These are phyloP conservation scores for Suillus subaureus DNA, from an alignment of 768 basidiomycete species.

Conservation along the genomic window DNA sequence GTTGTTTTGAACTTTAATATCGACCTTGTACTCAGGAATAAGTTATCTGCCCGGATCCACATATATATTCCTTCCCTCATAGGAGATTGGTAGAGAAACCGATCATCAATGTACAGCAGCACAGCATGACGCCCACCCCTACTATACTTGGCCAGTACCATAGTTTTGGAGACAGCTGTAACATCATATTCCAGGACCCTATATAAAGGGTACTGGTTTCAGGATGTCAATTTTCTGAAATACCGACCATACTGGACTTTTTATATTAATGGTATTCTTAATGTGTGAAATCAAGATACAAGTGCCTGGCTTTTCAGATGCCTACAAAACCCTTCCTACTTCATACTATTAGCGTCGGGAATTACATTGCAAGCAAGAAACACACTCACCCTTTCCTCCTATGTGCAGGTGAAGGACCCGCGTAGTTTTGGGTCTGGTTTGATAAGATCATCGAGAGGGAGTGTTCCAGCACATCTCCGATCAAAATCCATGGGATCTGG, in stretches of 20 bases:
- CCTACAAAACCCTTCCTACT: too few species aligned
- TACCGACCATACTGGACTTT: too few species aligned
- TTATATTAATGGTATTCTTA: too few species aligned
- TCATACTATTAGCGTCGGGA: too few species aligned
- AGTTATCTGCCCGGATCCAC: neutral
- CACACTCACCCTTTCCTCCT: neutral
- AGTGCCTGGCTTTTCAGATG: too few species aligned
- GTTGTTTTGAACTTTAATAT: conserved; percentile 50
- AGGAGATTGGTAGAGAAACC: neutral
- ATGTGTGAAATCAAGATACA: too few species aligned
- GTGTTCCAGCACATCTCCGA: conserved; percentile 76
- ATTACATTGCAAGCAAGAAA: neutral
- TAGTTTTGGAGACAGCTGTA: too few species aligned
- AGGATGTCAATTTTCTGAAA: too few species aligned
- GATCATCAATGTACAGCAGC: neutral
- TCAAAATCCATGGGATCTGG: conserved; percentile 87
- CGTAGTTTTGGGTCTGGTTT: conserved; percentile 58
- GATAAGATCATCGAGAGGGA: conserved; percentile 82
- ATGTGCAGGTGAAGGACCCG: too few species aligned
- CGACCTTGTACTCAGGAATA: neutral
- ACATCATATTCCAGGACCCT: too few species aligned
- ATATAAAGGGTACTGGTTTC: too few species aligned
- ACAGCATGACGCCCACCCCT: neutral
- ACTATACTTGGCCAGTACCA: too few species aligned
- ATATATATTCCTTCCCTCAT: neutral